Percentiles rank a stretch among this genome's conserved stretches.
Conservation (phyloP, 257 asterid genomes). For the Jasminum sambac region DNA sequence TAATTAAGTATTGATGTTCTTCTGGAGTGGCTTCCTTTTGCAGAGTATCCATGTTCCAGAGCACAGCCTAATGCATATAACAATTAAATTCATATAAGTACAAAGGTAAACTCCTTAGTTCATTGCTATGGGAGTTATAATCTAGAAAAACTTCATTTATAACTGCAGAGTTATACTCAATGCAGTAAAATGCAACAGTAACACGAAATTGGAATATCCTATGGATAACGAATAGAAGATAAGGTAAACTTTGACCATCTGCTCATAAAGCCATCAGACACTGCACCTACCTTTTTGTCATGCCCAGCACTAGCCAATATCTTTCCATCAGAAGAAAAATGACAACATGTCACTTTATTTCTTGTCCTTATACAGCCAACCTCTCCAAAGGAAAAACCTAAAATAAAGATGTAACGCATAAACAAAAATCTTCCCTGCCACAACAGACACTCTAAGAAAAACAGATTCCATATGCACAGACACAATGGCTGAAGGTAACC, state of each 20-base stretch:
- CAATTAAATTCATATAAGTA: not conserved
- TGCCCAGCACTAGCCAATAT: constrained; percentile 95
- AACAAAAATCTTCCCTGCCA: not conserved
- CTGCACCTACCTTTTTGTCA: constrained; percentile 68
- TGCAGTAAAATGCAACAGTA: constrained; percentile 5
- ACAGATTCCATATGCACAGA: constrained; percentile 8
- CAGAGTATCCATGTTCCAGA: constrained; percentile 96
- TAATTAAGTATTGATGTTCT: constrained; percentile 77
- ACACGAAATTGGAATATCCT: not conserved
- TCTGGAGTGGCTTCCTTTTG: constrained; percentile 66
- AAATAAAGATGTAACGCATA: constrained; percentile 14
- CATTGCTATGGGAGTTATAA: not conserved
- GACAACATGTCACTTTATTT: constrained; percentile 93
- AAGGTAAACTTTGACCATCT: not conserved
- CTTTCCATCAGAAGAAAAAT: constrained; percentile 98
- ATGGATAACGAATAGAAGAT: not conserved
- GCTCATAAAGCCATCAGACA: not conserved
- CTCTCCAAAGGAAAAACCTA: constrained; percentile 71
- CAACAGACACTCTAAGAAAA: constrained; percentile 17
- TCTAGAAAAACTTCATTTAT: constrained; percentile 1
- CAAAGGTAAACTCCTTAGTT: not conserved
- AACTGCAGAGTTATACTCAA: not conserved
- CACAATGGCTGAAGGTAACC: constrained; percentile 40
- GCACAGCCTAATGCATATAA: constrained; percentile 64
- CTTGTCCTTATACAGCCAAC: constrained; percentile 89